Percentiles rank a stretch among this genome's conserved stretches.
These are phyloP conservation scores for Naegleria lovaniensis DNA, from an alignment of 208 protist genomes.

Conservation along the genomic window DNA sequence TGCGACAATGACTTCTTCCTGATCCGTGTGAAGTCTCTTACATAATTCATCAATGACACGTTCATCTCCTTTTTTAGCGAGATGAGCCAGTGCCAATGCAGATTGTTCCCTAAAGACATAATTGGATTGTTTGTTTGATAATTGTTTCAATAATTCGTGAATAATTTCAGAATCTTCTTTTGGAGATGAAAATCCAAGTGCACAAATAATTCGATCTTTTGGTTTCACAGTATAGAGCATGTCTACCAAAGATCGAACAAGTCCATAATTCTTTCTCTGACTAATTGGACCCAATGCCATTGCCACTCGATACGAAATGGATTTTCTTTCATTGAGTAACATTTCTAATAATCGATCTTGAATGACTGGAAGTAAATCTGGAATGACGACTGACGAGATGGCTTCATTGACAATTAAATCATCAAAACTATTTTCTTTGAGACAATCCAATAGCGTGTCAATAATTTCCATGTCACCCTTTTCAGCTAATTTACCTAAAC, in stretches of 20 bases:
- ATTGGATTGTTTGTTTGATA: neutral
- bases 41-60: neutral
- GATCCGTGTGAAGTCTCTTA: neutral
- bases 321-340: neutral
- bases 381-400: neutral
- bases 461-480: neutral
- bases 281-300: neutral
- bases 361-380: neutral
- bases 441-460: neutral
- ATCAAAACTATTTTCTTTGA: neutral
- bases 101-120: neutral
- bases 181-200: neutral
- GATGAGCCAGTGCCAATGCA: neutral
- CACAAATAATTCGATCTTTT: neutral
- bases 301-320: neutral
- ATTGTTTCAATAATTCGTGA: neutral
- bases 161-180: neutral
- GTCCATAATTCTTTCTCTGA: neutral
- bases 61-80: neutral
- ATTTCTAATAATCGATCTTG: neutral
- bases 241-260: neutral
- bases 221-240: neutral
- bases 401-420: neutral
- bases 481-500: neutral
- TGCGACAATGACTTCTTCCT: neutral